phyloP scores from a whole-genome alignment of 1,284 basidiomycete species.

The Stereum hirsutum region DNA sequence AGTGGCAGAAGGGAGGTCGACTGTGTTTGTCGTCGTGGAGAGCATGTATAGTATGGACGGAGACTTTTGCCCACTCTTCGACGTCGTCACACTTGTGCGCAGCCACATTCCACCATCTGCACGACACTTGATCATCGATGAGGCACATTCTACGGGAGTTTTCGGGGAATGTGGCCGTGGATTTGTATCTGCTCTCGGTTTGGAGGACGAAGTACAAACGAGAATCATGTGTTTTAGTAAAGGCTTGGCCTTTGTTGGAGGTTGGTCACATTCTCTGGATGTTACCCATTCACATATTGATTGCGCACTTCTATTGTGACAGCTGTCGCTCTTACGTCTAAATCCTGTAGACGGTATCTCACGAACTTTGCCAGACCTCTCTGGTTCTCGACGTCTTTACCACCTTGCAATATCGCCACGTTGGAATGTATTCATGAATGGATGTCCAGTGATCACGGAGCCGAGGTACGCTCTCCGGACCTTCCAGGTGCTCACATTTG shows the following conservation, averaged over 20 bases:
- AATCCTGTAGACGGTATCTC: background rate
- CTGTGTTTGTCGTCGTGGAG: background rate
- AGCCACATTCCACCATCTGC: background rate
- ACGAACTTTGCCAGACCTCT: slow-evolving; percentile 1
- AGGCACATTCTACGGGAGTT: slow-evolving; percentile 1
- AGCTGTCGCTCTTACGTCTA: slow-evolving; percentile 1
- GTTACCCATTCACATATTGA: background rate
- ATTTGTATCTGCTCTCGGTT: slow-evolving; percentile 1
- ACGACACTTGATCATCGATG: slow-evolving; percentile 3
- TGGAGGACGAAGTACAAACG: slow-evolving; percentile 1
- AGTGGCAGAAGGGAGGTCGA: background rate
- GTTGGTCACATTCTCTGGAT: background rate
- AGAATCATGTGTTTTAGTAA: slow-evolving; percentile 1
- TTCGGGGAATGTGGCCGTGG: background rate
- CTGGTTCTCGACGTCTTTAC: background rate
- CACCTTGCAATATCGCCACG: background rate
- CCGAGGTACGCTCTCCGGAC: background rate
- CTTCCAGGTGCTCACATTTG: too few relatives aligned
- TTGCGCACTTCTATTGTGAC: background rate
- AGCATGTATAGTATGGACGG: slow-evolving; percentile 4
- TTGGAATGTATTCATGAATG: background rate
- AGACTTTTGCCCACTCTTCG: background rate
- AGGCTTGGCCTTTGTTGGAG: slow-evolving; percentile 1
- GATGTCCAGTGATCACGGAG: slow-evolving; percentile 1
- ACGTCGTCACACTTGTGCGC: background rate